Conservation (phyloP, 495 filamentous ascomycete genomes). For the Aspergillus conjunctus region DNA sequence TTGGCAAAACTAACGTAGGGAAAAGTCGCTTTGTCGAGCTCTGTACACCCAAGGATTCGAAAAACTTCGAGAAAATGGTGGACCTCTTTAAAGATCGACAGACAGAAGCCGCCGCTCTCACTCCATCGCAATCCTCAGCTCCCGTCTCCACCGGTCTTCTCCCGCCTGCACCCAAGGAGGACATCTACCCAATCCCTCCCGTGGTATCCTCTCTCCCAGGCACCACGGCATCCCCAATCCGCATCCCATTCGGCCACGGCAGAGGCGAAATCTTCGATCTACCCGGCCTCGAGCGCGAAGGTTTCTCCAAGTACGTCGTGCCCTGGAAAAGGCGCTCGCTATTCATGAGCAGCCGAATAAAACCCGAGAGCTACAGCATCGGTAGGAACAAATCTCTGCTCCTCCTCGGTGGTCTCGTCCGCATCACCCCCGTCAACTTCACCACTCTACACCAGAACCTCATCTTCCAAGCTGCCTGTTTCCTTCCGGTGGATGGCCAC, state of each 20-base stretch:
- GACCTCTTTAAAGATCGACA: slow-evolving; percentile 37
- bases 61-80: slow-evolving; percentile 43
- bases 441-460: slow-evolving; percentile 44
- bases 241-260: slow-evolving; percentile 80
- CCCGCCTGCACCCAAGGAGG: slow-evolving; percentile 74
- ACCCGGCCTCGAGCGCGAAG: slow-evolving; percentile 76
- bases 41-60: slow-evolving; percentile 81
- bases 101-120: slow-evolving; percentile 25
- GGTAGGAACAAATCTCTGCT: slow-evolving; percentile 82
- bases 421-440: slow-evolving; percentile 70
- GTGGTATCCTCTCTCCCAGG: slow-evolving; percentile 83
- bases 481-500: slow-evolving; percentile 73
- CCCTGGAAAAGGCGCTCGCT: slow-evolving; percentile 64
- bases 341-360: slow-evolving; percentile 72
- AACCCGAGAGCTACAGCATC: slow-evolving; percentile 67
- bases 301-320: slow-evolving; percentile 67
- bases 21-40: slow-evolving; percentile 88
- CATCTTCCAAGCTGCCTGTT: slow-evolving; percentile 73
- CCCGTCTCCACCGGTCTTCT: slow-evolving; percentile 52
- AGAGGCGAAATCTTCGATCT: slow-evolving; percentile 94
- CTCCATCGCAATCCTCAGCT: slow-evolving; percentile 18
- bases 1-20: slow-evolving; percentile 96
- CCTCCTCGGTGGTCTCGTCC: slow-evolving; percentile 79
- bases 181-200: slow-evolving; percentile 75
- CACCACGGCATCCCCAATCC: slow-evolving; percentile 92